Conservation (phyloP, 192 early-diverging fungal species). For the Diversispora eburnea region DNA sequence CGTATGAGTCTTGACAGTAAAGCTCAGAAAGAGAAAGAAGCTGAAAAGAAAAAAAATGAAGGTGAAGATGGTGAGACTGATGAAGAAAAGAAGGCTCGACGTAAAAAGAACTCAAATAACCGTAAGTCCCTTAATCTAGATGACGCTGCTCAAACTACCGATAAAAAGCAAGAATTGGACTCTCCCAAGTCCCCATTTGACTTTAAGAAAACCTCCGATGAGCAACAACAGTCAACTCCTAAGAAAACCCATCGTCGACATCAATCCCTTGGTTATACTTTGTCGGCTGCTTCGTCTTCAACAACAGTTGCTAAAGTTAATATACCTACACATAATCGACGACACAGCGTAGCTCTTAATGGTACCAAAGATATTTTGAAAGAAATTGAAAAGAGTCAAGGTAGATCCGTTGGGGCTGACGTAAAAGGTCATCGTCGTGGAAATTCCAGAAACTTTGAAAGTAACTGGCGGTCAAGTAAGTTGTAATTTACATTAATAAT, state of each 20-base stretch:
- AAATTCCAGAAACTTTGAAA: conserved; percentile 42
- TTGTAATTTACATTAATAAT: not conserved
- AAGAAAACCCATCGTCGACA: conserved; percentile 30
- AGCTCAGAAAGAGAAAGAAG: conserved; percentile 33
- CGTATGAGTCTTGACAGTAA: conserved; percentile 37
- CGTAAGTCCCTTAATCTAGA: conserved; percentile 11
- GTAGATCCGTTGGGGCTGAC: not conserved
- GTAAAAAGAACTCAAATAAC: conserved; percentile 21
- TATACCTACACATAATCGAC: conserved; percentile 17
- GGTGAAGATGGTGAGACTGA: conserved; percentile 15
- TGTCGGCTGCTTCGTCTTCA: not conserved
- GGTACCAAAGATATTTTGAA: conserved; percentile 28
- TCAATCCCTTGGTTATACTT: conserved; percentile 26
- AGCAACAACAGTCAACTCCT: not conserved
- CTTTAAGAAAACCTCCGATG: conserved; percentile 6
- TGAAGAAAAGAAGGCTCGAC: conserved; percentile 15
- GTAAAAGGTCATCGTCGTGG: conserved; percentile 31
- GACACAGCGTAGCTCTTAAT: conserved; percentile 31
- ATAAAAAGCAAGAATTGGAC: conserved; percentile 12
- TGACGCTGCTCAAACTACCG: not conserved
- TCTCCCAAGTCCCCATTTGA: conserved; percentile 25
- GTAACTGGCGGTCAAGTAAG: conserved; percentile 39
- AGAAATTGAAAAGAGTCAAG: conserved; percentile 23
- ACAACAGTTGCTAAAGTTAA: not conserved
- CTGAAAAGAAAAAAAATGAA: conserved; percentile 25